Conservation (phyloP, 148 eudicot species). For the Vaccinium vitisidaea region DNA sequence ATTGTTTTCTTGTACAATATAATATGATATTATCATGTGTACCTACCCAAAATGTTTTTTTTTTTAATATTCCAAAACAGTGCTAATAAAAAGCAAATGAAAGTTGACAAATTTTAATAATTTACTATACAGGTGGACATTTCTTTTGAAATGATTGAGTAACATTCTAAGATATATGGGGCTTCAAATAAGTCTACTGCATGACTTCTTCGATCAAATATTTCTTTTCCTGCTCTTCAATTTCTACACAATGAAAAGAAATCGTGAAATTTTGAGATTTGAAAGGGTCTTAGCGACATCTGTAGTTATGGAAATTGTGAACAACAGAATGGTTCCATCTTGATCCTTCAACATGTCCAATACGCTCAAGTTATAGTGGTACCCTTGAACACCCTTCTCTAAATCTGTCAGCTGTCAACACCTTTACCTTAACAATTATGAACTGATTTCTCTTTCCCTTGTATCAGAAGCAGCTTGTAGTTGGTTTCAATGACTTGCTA, state of each 20-base stretch:
- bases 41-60: background rate
- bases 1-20: background rate
- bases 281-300: background rate
- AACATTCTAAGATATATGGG: background rate
- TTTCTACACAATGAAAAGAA: background rate
- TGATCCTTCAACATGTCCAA: background rate
- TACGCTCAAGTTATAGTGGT: background rate
- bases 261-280: background rate
- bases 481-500: background rate
- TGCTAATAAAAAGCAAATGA: background rate
- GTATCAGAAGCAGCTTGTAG: background rate
- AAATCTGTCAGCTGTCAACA: background rate
- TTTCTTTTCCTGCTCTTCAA: background rate
- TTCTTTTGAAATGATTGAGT: background rate
- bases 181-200: background rate
- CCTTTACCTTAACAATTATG: background rate
- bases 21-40: background rate
- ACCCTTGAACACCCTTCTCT: background rate
- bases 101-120: background rate
- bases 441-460: background rate
- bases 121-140: background rate
- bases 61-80: background rate
- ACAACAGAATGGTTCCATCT: slow-evolving; percentile 1
- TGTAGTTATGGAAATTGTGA: background rate
- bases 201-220: background rate